phyloP scores from a whole-genome alignment of 78 protist genomes.

The Dictyostelium firmibasis region DNA sequence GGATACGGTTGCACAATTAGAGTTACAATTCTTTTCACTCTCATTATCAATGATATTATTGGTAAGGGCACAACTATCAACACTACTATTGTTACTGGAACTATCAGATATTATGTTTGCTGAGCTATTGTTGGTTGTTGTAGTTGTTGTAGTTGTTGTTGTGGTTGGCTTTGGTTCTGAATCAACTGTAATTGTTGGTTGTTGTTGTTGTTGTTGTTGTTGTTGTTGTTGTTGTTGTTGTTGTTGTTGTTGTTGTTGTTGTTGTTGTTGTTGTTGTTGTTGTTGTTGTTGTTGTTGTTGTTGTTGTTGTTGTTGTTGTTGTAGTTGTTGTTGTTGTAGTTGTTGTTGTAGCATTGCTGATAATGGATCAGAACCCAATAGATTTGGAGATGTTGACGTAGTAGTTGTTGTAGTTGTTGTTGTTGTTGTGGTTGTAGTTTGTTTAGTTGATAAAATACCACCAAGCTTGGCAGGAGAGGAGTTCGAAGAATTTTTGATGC shows the following conservation, averaged over 20 bases:
- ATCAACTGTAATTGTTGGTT: too few relatives aligned
- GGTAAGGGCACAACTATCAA: not conserved
- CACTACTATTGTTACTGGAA: not conserved
- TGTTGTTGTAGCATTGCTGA: conserved; percentile 3
- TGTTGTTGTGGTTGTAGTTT: not conserved
- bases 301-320: not conserved
- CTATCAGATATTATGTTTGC: not conserved
- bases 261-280: not conserved
- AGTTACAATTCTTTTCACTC: conserved; percentile 31
- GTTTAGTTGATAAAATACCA: not conserved
- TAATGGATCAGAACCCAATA: not conserved
- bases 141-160: not conserved
- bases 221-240: not conserved
- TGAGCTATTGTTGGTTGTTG: conserved; percentile 2
- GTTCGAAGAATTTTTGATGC: not conserved
- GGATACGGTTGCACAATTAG: conserved; percentile 64
- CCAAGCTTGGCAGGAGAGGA: not conserved
- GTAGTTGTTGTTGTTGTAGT: not conserved
- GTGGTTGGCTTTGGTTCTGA: not conserved
- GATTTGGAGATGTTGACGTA: not conserved
- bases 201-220: too few relatives aligned
- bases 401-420: not conserved
- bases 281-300: not conserved
- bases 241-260: not conserved
- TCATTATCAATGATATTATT: conserved; percentile 5